Conservation (phyloP, 768 basidiomycete genomes). For the Calocera viscosa region DNA sequence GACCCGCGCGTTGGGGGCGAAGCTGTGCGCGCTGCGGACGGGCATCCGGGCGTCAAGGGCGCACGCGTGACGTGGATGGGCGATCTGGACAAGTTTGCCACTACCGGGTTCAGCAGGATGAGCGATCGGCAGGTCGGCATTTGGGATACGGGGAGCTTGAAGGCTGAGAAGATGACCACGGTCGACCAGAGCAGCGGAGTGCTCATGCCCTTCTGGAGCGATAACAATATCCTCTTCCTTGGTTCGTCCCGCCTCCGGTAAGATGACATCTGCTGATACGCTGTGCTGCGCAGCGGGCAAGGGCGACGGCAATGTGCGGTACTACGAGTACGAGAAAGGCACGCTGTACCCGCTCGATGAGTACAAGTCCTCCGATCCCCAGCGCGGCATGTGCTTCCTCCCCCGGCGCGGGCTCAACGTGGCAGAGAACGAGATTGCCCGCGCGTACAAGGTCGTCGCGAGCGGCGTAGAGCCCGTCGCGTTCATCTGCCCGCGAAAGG, state of each 20-base stretch:
- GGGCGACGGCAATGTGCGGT: slow-evolving; percentile 95
- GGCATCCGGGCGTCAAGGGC: slow-evolving; percentile 88
- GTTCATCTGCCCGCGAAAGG: slow-evolving; percentile 91
- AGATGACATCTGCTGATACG: not conserved
- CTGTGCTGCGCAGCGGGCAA: slow-evolving; percentile 54
- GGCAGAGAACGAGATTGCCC: slow-evolving; percentile 84
- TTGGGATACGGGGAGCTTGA: slow-evolving; percentile 75
- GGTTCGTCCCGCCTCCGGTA: slow-evolving; percentile 30
- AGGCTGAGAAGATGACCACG: slow-evolving; percentile 59
- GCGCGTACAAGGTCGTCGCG: slow-evolving; percentile 78
- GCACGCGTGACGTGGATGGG: slow-evolving; percentile 86
- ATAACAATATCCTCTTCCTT: slow-evolving; percentile 82
- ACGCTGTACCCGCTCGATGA: slow-evolving; percentile 63
- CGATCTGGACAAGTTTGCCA: slow-evolving; percentile 72
- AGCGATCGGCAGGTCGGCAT: slow-evolving; percentile 81
- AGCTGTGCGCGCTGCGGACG: slow-evolving; percentile 71
- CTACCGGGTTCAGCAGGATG: slow-evolving; percentile 95
- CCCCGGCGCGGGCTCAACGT: slow-evolving; percentile 84
- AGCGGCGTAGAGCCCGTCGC: slow-evolving; percentile 74
- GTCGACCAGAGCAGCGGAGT: slow-evolving; percentile 89
- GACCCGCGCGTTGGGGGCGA: slow-evolving; percentile 75
- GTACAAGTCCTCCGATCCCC: slow-evolving; percentile 80
- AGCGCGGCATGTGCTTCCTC: slow-evolving; percentile 94
- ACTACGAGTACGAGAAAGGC: slow-evolving; percentile 89
- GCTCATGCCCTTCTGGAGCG: slow-evolving; percentile 94